These are phyloP conservation scores for Herpomyces periplanetae DNA, from an alignment of 2,329 filamentous ascomycete species.

Conservation along the genomic window DNA sequence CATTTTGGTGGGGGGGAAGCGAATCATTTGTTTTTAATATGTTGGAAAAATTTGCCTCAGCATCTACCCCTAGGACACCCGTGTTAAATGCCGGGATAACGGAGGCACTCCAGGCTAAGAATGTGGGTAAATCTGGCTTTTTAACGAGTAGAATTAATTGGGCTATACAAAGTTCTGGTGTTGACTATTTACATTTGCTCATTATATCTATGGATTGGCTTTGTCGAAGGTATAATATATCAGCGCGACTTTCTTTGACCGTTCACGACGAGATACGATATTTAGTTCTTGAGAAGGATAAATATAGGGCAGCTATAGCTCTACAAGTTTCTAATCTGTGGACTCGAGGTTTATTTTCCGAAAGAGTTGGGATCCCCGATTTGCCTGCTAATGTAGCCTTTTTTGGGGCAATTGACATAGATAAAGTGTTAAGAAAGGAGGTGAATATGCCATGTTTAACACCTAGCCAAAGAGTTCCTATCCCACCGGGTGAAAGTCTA, in stretches of 20 bases:
- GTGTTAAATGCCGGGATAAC: constrained; percentile 83
- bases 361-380: constrained; percentile 84
- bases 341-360: constrained; percentile 86
- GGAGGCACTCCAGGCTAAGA: constrained; percentile 59
- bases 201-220: constrained; percentile 86
- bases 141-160: constrained; percentile 92
- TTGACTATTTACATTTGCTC: constrained; percentile 79
- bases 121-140: constrained; percentile 56
- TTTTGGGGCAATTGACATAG: constrained; percentile 80
- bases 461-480: constrained; percentile 36
- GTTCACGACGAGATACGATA: constrained; percentile 96
- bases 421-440: constrained; percentile 80
- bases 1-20: constrained; percentile 83
- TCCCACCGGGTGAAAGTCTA: constrained; percentile 47
- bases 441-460: constrained; percentile 94
- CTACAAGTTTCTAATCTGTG: constrained; percentile 76
- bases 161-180: constrained; percentile 88
- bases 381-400: constrained; percentile 76
- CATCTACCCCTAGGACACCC: constrained; percentile 56
- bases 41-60: constrained; percentile 84
- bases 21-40: constrained; percentile 97
- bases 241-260: constrained; percentile 55
- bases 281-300: constrained; percentile 44
- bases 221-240: constrained; percentile 39
- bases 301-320: constrained; percentile 62